Evolutionary conservation across 108 stramenopile genomes (phyloP).

Genomic region (Thalassiosira profunda): DNA sequence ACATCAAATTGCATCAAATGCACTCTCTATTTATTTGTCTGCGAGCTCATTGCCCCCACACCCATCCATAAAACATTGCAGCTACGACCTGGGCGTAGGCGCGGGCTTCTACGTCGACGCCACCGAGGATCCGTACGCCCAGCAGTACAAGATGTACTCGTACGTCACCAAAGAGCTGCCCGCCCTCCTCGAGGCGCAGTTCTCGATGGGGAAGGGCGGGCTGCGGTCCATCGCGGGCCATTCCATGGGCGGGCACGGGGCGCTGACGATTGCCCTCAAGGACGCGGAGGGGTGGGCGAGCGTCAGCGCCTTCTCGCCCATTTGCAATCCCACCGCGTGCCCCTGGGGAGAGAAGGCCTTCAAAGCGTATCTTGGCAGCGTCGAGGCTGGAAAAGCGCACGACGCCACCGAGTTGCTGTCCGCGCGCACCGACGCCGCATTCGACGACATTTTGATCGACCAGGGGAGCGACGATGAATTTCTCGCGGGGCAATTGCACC

Average conservation of each 20-base stretch:
- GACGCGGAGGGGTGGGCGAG: slow-evolving; percentile 51
- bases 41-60: not conserved
- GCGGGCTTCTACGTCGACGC: slow-evolving; percentile 99
- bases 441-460: slow-evolving; percentile 86
- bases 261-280: slow-evolving; percentile 81
- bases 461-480: slow-evolving; percentile 87
- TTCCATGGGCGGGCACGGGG: slow-evolving; percentile 95
- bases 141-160: slow-evolving; percentile 96
- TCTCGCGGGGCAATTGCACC: slow-evolving; percentile 54
- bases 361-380: slow-evolving; percentile 88
- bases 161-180: slow-evolving; percentile 96
- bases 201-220: slow-evolving; percentile 48
- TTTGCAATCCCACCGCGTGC: slow-evolving; percentile 93
- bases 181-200: slow-evolving; percentile 62
- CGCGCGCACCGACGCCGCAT: slow-evolving; percentile 23
- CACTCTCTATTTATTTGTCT: too few species aligned
- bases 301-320: slow-evolving; percentile 96
- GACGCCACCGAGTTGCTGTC: slow-evolving; percentile 91
- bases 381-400: slow-evolving; percentile 78
- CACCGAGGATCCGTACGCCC: slow-evolving; percentile 75
- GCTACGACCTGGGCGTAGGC: slow-evolving; percentile 95
- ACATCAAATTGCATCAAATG: too few species aligned
- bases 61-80: slow-evolving; percentile 7
- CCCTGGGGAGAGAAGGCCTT: slow-evolving; percentile 99
- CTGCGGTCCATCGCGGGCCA: slow-evolving; percentile 88